Base-by-base conservation (phyloP, 208 protist genomes). In the Acanthamoeba royreba region DNA sequence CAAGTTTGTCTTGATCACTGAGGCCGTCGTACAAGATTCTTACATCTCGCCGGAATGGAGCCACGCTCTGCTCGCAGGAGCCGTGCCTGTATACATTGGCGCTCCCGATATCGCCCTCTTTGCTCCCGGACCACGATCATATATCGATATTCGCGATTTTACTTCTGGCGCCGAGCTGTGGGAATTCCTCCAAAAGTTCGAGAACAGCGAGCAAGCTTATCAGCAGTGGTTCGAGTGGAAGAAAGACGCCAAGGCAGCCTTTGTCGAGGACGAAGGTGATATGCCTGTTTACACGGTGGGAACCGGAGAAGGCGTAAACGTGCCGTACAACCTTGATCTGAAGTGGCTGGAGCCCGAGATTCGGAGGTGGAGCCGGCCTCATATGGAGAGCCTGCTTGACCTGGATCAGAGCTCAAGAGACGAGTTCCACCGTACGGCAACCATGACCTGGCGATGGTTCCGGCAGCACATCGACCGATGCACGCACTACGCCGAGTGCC, bases 31-130 rank as follows among this genome's bases (percentile, higher is more conserved):
- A 33, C 40, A 86, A 33, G 46, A 45, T 1, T 40, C 28, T 43
- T 86, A 42, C 38, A 52, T 86, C 38, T 22, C 77, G 45, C 77
- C 77, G 3, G 77, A 86, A 43, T 86, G 77, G 77, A 86, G 77
- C 77, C 77, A 86, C 40, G 61, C 92, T 63, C 35, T 95, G 9
- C 13, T 46, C n/a, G 31, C 9, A n/a, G 93, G 93, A 22, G 45
- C 86, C 22, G 94, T 96, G 22, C 94, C 94, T 3, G 94, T 97
- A 1, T 94, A 96, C 47, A 93, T 97, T 33, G 96, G 96, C 1
- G 94, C 95, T 31, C 95, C 96, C 15, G 90, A 97, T 58, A 92
- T 97, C 38, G 25, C 22, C 8, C 63, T 95, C 17, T 96, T 95
- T 28, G 17, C 77, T 8, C 96, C 96, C 35, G 53, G 89, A n/a